Evolutionary conservation across 164 flowering plant genomes (phyloP), one percentile per base, ranked within the genome.

Genomic region (Magnolia sinica): DNA sequence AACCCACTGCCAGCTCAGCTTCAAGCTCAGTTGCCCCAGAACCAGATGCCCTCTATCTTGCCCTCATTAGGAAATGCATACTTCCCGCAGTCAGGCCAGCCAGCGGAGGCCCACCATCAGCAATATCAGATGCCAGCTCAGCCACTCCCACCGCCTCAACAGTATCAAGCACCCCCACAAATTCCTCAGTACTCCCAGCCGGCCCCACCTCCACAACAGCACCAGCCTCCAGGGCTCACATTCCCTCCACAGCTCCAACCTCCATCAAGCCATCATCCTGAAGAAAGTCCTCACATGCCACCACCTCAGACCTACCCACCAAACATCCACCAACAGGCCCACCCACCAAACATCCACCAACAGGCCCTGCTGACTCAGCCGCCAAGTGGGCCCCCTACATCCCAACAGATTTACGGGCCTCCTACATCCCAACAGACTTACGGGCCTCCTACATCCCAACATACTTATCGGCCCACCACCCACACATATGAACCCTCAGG

Each of bases 281-380:
- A 93, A 73, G 97, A 93, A 82, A 27, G 81, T 71, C 79, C 91
- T n/a, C 89, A 89, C 70, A 27, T 79, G 63, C 89, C 90, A 59
- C 69, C 75, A 51, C 70, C 91, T 67, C 94, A 85, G 37, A 80
- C 50, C 64, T 94, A 88, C 76, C 89, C 91, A 19, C 88, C 90
- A 61, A 80, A 68, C 79, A 70, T 83, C 59, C 93, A 85, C 72
- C 96, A 87, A 77, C 83, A 87, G 1, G 79, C 83, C 13, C 72
- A 88, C 76, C 89, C 91, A 19, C 88, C 90, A 61, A 80, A 68
- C 79, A 70, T 83, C 59, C 93, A 85, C 72, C 96, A 87, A 77
- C 83, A 87, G 1, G 79, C 83, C 13, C 72, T 87, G 50, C 65
- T 58, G 31, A 65, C 73, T 16, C 87, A 84, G 73, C 81, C 87